Conservation (phyloP, 2,329 filamentous ascomycete species). For the Neofusicoccum parvum region DNA sequence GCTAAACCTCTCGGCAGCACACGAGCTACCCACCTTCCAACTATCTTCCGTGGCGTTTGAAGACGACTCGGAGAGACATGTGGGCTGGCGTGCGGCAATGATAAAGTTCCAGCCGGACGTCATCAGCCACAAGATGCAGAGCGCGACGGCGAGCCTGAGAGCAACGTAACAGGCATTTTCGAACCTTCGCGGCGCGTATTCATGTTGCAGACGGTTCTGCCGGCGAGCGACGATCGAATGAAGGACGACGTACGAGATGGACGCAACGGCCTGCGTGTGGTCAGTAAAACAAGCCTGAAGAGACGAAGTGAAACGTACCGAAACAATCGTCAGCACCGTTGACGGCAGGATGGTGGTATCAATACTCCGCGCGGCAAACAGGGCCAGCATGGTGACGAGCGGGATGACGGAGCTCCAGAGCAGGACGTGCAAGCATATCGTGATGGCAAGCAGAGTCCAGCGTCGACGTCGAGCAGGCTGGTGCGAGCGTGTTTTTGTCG, state of each 20-base stretch:
- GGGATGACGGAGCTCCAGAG: constrained; percentile 37
- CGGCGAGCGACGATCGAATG: constrained; percentile 38
- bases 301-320: not conserved
- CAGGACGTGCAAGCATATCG: constrained; percentile 36
- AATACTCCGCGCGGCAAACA: constrained; percentile 31
- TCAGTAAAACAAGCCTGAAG: constrained; percentile 3
- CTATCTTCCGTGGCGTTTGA: constrained; percentile 13
- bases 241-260: constrained; percentile 37
- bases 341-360: constrained; percentile 35
- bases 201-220: constrained; percentile 33
- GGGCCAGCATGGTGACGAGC: constrained; percentile 32
- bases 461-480: constrained; percentile 28
- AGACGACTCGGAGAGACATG: constrained; percentile 31
- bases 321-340: constrained; percentile 26
- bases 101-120: constrained; percentile 45
- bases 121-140: constrained; percentile 41
- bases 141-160: constrained; percentile 33
- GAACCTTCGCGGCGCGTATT: constrained; percentile 29
- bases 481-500: not conserved
- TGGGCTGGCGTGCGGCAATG: constrained; percentile 38
- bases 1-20: constrained; percentile 32
- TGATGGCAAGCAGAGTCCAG: constrained; percentile 37
- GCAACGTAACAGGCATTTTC: constrained; percentile 37
- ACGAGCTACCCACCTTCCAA: constrained; percentile 39
- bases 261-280: constrained; percentile 33